These are phyloP conservation scores for Metarhizium album DNA, from an alignment of 2,329 filamentous ascomycete species.

Conservation along the genomic window DNA sequence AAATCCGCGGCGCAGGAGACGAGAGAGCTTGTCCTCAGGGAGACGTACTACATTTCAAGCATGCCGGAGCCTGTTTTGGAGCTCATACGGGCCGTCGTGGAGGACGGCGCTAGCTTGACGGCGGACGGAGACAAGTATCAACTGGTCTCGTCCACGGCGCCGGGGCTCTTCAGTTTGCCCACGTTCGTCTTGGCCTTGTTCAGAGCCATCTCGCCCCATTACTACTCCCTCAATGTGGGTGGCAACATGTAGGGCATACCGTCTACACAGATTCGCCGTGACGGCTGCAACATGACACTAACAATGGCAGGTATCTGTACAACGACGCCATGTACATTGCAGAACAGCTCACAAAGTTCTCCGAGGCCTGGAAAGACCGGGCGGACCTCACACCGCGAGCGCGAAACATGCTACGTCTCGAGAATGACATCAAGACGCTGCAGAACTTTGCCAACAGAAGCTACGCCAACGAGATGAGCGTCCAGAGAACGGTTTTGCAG, in stretches of 20 bases:
- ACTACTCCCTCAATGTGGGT: conserved; percentile 52
- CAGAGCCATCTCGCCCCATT: conserved; percentile 62
- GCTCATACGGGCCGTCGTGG: conserved; percentile 48
- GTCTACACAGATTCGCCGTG: too few relatives aligned
- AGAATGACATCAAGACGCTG: conserved; percentile 48
- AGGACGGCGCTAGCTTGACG: conserved; percentile 52
- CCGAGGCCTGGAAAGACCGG: conserved; percentile 40
- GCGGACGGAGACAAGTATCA: conserved; percentile 38
- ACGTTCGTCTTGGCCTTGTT: conserved; percentile 69
- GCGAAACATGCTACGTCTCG: conserved; percentile 44
- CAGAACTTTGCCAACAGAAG: conserved; percentile 50
- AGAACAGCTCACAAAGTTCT: conserved; percentile 41
- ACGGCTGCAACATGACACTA: background rate
- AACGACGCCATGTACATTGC: conserved; percentile 57
- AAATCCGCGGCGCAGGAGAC: conserved; percentile 22
- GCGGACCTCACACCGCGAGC: conserved; percentile 40
- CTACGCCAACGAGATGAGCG: conserved; percentile 49
- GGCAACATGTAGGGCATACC: conserved; percentile 50
- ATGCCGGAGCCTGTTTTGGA: conserved; percentile 71
- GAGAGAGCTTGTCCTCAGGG: conserved; percentile 65
- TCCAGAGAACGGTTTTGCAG: conserved; percentile 49
- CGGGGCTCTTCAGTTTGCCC: conserved; percentile 61
- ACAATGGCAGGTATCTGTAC: conserved; percentile 44
- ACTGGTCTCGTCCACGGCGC: conserved; percentile 55
- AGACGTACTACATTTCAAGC: conserved; percentile 80